These are phyloP conservation scores for Pugionium dolabratum DNA, from an alignment of 345 rosid species.

Conservation along the genomic window DNA sequence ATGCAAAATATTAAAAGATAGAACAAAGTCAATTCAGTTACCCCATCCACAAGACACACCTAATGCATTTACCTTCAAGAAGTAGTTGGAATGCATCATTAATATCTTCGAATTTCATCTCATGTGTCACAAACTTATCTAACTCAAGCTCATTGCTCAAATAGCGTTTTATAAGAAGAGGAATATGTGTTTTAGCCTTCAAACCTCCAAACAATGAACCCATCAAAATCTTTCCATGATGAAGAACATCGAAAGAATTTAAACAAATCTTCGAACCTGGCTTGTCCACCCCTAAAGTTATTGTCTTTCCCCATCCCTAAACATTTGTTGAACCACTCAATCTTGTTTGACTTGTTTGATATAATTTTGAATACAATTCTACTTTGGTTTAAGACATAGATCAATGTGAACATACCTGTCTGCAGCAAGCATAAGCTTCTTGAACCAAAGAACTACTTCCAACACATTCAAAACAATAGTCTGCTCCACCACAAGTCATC, in stretches of 20 bases:
- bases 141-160: constrained; percentile 67
- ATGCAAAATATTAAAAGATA: not conserved
- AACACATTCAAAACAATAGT: constrained; percentile 80
- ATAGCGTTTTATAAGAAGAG: constrained; percentile 69
- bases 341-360: too few relatives aligned
- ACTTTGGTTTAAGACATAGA: not conserved
- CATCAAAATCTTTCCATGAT: constrained; percentile 51
- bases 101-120: constrained; percentile 65
- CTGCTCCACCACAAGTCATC: constrained; percentile 82
- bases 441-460: constrained; percentile 58
- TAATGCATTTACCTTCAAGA: constrained; percentile 57
- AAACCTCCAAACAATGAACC: constrained; percentile 82
- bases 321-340: not conserved
- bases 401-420: constrained; percentile 50
- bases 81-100: constrained; percentile 71
- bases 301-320: constrained; percentile 93
- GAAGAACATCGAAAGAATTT: constrained; percentile 59
- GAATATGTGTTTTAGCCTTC: constrained; percentile 80
- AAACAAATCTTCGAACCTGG: constrained; percentile 60
- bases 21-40: constrained; percentile 32
- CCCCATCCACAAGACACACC: constrained; percentile 79
- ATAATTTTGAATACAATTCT: not conserved
- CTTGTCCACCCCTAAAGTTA: constrained; percentile 74
- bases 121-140: constrained; percentile 83
- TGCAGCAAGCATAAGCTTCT: constrained; percentile 69